These are phyloP conservation scores for Metschnikowia koreensis DNA, from an alignment of 805 yeast species.

Conservation along the genomic window DNA sequence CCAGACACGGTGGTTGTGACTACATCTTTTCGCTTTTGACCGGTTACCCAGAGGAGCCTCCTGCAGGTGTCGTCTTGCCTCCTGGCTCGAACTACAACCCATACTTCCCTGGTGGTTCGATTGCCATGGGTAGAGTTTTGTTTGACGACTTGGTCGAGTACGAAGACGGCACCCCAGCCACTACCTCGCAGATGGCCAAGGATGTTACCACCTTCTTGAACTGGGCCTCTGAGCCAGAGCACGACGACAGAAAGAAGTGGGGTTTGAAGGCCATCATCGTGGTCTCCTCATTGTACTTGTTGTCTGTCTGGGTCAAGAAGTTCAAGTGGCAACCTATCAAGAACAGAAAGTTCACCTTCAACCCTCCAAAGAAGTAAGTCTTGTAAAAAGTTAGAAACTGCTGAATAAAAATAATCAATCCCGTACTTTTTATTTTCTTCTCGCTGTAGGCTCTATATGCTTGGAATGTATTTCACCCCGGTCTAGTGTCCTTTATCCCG, in stretches of 20 bases:
- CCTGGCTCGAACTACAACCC: slow-evolving; percentile 98
- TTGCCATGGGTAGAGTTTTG: slow-evolving; percentile 98
- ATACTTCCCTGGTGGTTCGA: slow-evolving; percentile 99
- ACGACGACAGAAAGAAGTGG: slow-evolving; percentile 94
- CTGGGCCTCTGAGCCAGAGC: slow-evolving; percentile 99
- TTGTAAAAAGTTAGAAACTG: slow-evolving; percentile 12
- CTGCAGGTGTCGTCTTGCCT: slow-evolving; percentile 93
- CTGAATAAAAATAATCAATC: slow-evolving; percentile 6
- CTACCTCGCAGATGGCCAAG: slow-evolving; percentile 99
- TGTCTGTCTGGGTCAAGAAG: slow-evolving; percentile 90
- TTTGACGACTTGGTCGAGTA: slow-evolving; percentile 97
- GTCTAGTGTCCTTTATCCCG: too few species aligned
- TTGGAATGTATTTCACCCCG: too few species aligned
- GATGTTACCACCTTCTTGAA: slow-evolving; percentile 93
- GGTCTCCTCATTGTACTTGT: slow-evolving; percentile 71
- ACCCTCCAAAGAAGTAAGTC: slow-evolving; percentile 72
- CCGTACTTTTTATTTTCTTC: neutral
- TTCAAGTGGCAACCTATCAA: slow-evolving; percentile 97
- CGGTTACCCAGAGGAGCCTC: slow-evolving; percentile 98
- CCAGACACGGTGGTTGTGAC: slow-evolving; percentile 97
- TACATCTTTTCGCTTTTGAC: slow-evolving; percentile 93
- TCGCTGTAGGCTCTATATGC: neutral
- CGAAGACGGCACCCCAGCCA: slow-evolving; percentile 98
- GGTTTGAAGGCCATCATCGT: slow-evolving; percentile 91
- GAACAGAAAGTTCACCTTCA: slow-evolving; percentile 89